Evolutionary conservation across 768 basidiomycete species (phyloP), one percentile per base, ranked within the genome.

Genomic region (Suillus brevipes): DNA sequence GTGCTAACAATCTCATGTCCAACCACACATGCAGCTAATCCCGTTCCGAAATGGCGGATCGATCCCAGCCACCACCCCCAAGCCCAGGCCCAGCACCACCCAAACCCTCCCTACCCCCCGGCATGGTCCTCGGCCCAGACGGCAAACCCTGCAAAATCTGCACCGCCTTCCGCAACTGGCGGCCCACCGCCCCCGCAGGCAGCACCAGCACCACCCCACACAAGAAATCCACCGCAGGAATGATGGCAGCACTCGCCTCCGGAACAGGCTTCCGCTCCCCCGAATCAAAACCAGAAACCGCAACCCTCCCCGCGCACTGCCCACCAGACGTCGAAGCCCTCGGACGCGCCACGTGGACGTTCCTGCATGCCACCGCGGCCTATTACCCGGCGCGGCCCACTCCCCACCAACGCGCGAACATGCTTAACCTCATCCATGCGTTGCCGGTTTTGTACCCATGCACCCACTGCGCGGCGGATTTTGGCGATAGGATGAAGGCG

Each of bases 101-200:
- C 50, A 77, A 67, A 61, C 45, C 65, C 6, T 12, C 77, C n/a
- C 72, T 90, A 36, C 90, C 92, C 1, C 90, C 92, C 8, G 94
- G 94, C 3, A 89, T 94, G 83, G 85, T 96, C 63, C 79, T 99
- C 68, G 95, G 93, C 1, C 91, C 94, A 14, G 94, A 98, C 68
- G 96, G 97, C 23, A 97, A 95, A 76, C 94, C 93, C 1, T 98
- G 97, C 83, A 97, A 94, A 79, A 88, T 92, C 36, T 96, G 95
- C 71, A 91, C 88, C 49, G 89, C 90, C 37, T 93, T 92, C 76
- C 86, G 89, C 31, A 78, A 86, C 71, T 92, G 89, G 88, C 84
- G 82, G 57, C 85, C 85, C 7, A 73, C 63, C 59, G 61, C 75
- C 34, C 75, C n/a, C n/a, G n/a, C 78, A 18, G 74, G 78, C 36